Percentiles rank a stretch among this genome's conserved stretches.
These are phyloP conservation scores for Paecilomyces variotii DNA, from an alignment of 2,329 filamentous ascomycete species.

Conservation along the genomic window DNA sequence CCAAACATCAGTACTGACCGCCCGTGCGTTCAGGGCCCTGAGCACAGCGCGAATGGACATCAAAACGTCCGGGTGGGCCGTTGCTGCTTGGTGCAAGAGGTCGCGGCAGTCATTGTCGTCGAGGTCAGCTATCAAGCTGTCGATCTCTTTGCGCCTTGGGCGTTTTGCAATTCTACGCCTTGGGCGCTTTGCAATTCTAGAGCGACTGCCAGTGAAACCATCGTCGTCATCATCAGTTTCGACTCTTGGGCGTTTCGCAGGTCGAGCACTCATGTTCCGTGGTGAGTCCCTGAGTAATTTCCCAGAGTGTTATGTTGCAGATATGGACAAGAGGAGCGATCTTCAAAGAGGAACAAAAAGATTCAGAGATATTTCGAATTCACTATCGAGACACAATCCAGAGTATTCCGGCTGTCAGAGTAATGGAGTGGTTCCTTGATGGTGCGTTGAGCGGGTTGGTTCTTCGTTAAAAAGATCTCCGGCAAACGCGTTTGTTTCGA, in stretches of 20 bases:
- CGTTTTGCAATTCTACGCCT: background rate
- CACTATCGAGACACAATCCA: background rate
- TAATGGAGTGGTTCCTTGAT: background rate
- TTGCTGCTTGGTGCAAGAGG: background rate
- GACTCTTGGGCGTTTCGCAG: background rate
- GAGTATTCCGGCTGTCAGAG: background rate
- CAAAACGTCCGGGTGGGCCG: background rate
- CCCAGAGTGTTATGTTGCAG: background rate
- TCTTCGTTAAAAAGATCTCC: background rate
- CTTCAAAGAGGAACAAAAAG: no score
- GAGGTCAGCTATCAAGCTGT: background rate
- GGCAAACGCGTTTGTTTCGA: background rate
- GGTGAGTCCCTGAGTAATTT: background rate
- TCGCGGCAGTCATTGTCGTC: background rate
- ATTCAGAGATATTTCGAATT: no score
- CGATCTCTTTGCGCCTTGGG: background rate
- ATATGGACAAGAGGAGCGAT: background rate
- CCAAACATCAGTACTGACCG: slow-evolving; percentile 2
- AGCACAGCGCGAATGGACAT: background rate
- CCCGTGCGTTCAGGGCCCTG: background rate
- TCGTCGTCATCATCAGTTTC: background rate
- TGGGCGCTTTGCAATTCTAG: no score
- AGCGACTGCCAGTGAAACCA: no score
- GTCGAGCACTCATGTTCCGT: background rate
- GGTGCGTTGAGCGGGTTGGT: background rate